Evolutionary conservation across 768 basidiomycete genomes (phyloP).

Genomic region (Panellus pusillus): DNA sequence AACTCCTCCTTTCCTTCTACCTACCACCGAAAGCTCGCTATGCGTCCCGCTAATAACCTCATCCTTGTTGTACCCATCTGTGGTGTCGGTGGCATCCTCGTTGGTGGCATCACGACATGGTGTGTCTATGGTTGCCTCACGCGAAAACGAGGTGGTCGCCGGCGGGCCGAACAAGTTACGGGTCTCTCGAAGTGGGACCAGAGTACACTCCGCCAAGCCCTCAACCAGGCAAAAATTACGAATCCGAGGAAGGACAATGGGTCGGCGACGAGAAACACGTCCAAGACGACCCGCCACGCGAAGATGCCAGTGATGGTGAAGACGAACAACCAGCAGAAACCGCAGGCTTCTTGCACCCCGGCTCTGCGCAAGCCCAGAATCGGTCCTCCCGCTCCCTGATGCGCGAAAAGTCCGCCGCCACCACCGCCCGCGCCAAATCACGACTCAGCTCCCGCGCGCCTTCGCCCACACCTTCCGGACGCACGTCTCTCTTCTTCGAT

Average conservation of each 20-base stretch:
- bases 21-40: slow-evolving; percentile 17
- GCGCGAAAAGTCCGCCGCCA: slow-evolving; percentile 8
- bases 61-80: slow-evolving; percentile 33
- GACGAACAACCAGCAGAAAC: slow-evolving; percentile 9
- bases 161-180: slow-evolving; percentile 23
- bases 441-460: slow-evolving; percentile 11
- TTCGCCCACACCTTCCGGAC: slow-evolving; percentile 19
- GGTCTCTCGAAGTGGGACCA: slow-evolving; percentile 24
- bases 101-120: slow-evolving; percentile 35
- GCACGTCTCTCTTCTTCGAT: slow-evolving; percentile 22
- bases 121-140: slow-evolving; percentile 36
- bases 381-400: not conserved
- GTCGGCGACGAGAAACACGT: slow-evolving; percentile 12
- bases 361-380: not conserved
- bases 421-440: slow-evolving; percentile 12
- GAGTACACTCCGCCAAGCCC: slow-evolving; percentile 23
- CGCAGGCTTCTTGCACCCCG: slow-evolving; percentile 19
- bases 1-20: slow-evolving; percentile 16
- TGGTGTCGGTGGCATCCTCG: slow-evolving; percentile 30
- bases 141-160: slow-evolving; percentile 14
- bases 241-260: slow-evolving; percentile 15
- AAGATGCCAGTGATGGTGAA: slow-evolving; percentile 7
- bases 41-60: slow-evolving; percentile 25
- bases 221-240: slow-evolving; percentile 9
- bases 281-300: slow-evolving; percentile 5